Base-by-base conservation (phyloP, 2,329 filamentous ascomycete genomes). In the Paraphaeosphaeria sporulosa region DNA sequence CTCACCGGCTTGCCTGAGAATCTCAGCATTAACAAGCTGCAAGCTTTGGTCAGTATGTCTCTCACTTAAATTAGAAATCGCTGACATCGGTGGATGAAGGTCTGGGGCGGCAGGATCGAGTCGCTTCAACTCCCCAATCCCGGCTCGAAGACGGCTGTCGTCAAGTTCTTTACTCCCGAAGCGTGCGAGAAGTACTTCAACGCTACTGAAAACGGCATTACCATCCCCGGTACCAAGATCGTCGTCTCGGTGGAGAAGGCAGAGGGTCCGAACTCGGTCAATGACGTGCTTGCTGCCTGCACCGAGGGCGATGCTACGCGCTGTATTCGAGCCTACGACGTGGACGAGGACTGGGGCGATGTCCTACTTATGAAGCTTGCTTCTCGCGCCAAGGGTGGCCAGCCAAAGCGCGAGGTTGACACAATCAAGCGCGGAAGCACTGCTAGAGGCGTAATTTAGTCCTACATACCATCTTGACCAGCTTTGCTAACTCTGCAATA, bases 241-340 rank as follows among this genome's bases (percentile, higher is more conserved):
- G 19, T 75, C 4, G 53, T 78, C 34, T 69, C 70, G 17, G 74
- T 78, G 4, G 70, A 78, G 58, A 64, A 65, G 48, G 57, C 62
- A 19, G 60, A 65, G 4, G 68, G 64, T 0, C 71, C 71, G 1
- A 70, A 68, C 47, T 76, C 74, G 3, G 67, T 80, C 59, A 80
- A 79, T 58, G 79, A 79, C 10, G 70, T 79, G 32, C 71, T 84
- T 19, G 70, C 71, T 6, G 76, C 76, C 40, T 78, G 77, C 53
- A 75, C 80, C 10, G 76, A 79, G 1, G 70, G 73, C 1, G 79
- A 79, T 1, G 75, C 76, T 4, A 81, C 82, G 25, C 80, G 83
- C 34, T 82, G 81, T 51, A 75, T 85, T 15, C 79, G 80, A 49
- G 80, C 78, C 21, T 68, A 79, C 7, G 79, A 78, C 9, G 78